Conservation (phyloP, 176 grass and related monocot species). For the Hordeum vulgare region DNA sequence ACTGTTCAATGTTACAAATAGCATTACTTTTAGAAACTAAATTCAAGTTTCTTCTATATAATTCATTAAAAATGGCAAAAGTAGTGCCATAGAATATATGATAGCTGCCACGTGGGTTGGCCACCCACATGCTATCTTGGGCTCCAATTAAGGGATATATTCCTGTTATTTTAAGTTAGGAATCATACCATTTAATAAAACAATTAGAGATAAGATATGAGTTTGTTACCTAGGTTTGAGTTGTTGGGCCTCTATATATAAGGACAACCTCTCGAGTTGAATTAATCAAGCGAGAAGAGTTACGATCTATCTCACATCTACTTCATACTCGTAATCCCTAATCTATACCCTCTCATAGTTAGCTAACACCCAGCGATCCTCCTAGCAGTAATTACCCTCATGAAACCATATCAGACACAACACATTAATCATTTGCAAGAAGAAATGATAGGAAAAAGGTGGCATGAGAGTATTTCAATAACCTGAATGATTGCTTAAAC, state of each 20-base stretch:
- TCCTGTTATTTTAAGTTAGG: not conserved
- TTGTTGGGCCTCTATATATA: not conserved
- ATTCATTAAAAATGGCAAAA: not conserved
- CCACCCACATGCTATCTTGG: not conserved
- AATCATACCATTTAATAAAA: not conserved
- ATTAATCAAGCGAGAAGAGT: not conserved
- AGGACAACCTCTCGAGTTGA: not conserved
- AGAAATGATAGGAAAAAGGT: conserved; percentile 20
- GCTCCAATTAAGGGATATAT: not conserved
- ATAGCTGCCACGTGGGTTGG: not conserved
- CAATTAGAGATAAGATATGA: not conserved
- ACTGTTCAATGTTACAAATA: conserved; percentile 13
- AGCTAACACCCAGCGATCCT: not conserved
- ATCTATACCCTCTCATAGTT: not conserved
- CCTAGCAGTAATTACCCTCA: not conserved
- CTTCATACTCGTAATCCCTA: not conserved
- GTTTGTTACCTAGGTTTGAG: not conserved
- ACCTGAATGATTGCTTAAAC: conserved; percentile 99
- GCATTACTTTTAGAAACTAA: not conserved
- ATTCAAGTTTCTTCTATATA: conserved; percentile 10
- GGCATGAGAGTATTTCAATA: conserved; percentile 25
- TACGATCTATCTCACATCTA: not conserved
- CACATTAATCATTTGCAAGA: not conserved
- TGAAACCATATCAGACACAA: not conserved
- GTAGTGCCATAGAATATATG: not conserved